A percentile compares a stretch with the other conserved stretches of the same genome.
Evolutionary conservation across 352 stramenopile species (phyloP).

Genomic region (Globisporangium rhizosaccharum): DNA sequence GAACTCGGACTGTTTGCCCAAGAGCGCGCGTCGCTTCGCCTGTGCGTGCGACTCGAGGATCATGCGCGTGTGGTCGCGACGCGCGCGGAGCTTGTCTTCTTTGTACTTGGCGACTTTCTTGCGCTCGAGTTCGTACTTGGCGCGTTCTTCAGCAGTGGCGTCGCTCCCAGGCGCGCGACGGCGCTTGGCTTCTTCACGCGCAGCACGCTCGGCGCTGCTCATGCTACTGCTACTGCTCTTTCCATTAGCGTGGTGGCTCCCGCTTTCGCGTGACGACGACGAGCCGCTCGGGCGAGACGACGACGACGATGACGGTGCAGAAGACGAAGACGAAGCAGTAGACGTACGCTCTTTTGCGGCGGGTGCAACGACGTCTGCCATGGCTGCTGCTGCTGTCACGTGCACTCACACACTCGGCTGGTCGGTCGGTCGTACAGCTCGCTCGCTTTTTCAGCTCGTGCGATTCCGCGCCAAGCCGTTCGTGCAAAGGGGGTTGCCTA

Average conservation of each 20-base stretch:
- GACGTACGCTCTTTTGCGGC: not conserved
- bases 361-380: slow-evolving; percentile 22
- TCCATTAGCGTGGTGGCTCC: slow-evolving; percentile 7
- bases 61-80: slow-evolving; percentile 82
- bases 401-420: not conserved
- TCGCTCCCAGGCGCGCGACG: slow-evolving; percentile 46
- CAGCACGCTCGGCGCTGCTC: slow-evolving; percentile 10
- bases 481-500: too few species aligned
- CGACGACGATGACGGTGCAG: slow-evolving; percentile 2
- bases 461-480: too few species aligned
- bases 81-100: slow-evolving; percentile 84
- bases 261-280: not conserved
- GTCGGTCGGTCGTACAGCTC: not conserved
- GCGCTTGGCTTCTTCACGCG: slow-evolving; percentile 30
- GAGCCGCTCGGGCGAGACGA: slow-evolving; percentile 7
- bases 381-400: not conserved
- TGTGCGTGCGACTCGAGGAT: slow-evolving; percentile 84
- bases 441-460: not conserved
- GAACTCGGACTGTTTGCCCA: slow-evolving; percentile 85
- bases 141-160: slow-evolving; percentile 58
- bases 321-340: not conserved
- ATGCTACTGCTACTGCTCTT: slow-evolving; percentile 18
- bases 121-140: slow-evolving; percentile 79
- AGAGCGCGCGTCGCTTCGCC: slow-evolving; percentile 67
- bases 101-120: slow-evolving; percentile 89